A percentile compares a stretch with the other conserved stretches of the same genome.
Conservation (phyloP, 1,284 basidiomycete species). For the Papiliotrema nemorosa region DNA sequence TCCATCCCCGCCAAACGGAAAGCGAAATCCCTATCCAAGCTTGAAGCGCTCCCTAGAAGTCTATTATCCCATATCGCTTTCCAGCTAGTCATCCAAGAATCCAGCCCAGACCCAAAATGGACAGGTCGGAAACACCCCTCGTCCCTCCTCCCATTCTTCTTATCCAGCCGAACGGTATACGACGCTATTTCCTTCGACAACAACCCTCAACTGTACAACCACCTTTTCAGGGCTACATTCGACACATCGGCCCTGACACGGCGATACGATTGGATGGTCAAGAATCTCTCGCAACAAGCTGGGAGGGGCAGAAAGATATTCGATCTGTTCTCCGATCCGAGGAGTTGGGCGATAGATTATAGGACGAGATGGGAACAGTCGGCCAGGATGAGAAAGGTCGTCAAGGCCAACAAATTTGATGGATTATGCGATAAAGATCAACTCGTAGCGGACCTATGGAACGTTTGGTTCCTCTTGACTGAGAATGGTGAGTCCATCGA, state of each 20-base stretch:
- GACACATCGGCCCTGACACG: conserved; percentile 40
- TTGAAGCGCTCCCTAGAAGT: conserved; percentile 24
- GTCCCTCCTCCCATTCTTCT: conserved; percentile 32
- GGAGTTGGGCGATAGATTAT: conserved; percentile 44
- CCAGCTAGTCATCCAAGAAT: conserved; percentile 26
- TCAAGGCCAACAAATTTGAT: conserved; percentile 27
- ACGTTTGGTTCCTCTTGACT: conserved; percentile 49
- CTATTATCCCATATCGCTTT: conserved; percentile 29
- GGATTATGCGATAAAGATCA: conserved; percentile 22
- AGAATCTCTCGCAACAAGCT: conserved; percentile 16
- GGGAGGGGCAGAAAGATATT: conserved; percentile 14
- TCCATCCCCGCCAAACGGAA: not conserved
- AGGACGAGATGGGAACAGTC: conserved; percentile 37
- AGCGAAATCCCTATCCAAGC: not conserved
- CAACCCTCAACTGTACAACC: conserved; percentile 49
- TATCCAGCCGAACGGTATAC: conserved; percentile 36
- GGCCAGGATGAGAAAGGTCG: conserved; percentile 35
- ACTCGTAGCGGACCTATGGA: conserved; percentile 46
- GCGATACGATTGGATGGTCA: conserved; percentile 40
- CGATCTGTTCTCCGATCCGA: conserved; percentile 35
- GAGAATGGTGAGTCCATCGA: conserved; percentile 48
- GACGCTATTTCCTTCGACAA: conserved; percentile 36
- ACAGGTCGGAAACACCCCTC: conserved; percentile 18
- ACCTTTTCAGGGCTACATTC: conserved; percentile 47
- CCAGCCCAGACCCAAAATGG: conserved; percentile 1